These are phyloP conservation scores for Beauveria bassiana DNA, from an alignment of 2,329 filamentous ascomycete species.

Conservation along the genomic window DNA sequence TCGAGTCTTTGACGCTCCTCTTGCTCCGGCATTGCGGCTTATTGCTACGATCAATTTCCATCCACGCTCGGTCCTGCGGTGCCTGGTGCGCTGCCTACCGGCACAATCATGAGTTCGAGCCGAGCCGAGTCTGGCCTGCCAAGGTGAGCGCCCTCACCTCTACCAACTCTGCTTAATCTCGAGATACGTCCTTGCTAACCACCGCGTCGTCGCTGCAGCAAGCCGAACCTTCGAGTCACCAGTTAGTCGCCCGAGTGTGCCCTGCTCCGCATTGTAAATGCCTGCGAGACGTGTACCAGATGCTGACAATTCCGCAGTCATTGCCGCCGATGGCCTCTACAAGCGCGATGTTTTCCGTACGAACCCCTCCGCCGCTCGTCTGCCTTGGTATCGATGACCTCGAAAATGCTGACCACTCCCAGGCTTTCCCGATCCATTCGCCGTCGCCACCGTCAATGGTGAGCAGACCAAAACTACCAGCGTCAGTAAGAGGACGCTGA, in stretches of 20 bases:
- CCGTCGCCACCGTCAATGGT: slow-evolving; percentile 91
- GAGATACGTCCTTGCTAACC: slow-evolving; percentile 23
- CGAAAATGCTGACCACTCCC: slow-evolving; percentile 21
- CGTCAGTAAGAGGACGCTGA: slow-evolving; percentile 94
- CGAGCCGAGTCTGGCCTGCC: slow-evolving; percentile 30
- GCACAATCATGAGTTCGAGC: slow-evolving; percentile 18
- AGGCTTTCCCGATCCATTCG: slow-evolving; percentile 98
- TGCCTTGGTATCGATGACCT: background rate
- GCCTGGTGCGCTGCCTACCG: slow-evolving; percentile 6
- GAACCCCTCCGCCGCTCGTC: slow-evolving; percentile 29
- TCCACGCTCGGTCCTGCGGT: slow-evolving; percentile 5
- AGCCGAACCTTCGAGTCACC: slow-evolving; percentile 85
- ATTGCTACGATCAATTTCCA: background rate
- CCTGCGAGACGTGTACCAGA: slow-evolving; percentile 10
- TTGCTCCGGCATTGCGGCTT: slow-evolving; percentile 4
- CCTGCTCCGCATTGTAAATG: background rate
- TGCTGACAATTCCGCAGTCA: slow-evolving; percentile 58
- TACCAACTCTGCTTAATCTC: slow-evolving; percentile 9
- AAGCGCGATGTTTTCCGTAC: slow-evolving; percentile 98
- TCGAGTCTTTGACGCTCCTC: background rate
- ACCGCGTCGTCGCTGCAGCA: slow-evolving; percentile 36
- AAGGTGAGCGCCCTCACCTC: slow-evolving; percentile 22
- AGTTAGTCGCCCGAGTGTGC: slow-evolving; percentile 50
- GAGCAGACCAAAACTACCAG: slow-evolving; percentile 98
- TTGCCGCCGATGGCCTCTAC: slow-evolving; percentile 96